Evolutionary conservation across 495 filamentous ascomycete species (phyloP), one percentile per base, ranked within the genome.

Genomic region (Penicillium silybi): DNA sequence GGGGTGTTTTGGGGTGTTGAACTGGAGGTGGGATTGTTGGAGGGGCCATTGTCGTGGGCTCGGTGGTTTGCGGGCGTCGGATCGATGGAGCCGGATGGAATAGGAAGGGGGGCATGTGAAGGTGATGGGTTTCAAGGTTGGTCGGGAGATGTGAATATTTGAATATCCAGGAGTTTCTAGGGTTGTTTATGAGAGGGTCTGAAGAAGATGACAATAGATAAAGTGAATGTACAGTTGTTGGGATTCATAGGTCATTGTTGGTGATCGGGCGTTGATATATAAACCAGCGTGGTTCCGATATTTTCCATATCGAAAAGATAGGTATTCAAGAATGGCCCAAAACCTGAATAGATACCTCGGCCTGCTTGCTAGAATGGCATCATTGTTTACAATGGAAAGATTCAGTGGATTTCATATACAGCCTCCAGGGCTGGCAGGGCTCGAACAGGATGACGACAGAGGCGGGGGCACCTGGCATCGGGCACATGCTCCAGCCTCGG

Each of bases 31-130:
- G 26, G 26, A 29, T 6, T 6, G 26, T 13, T 10, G 4, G 11
- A 13, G 13, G 29, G 29, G 29, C 10, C 29, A 32, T 32, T 32
- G 11, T 13, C 11, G 29, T 10, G 29, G 10, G 29, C 0, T 32
- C 11, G 29, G 29, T 32, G 29, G 17, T 20, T 41, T 22, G 29
- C 23, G 16, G 27, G 25, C 23, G 4, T 53, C 50, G 56, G 59
- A 32, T 48, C 20, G 35, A 50, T 16, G 42, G 52, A 45, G 52
- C 39, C 49, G 59, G 59, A 49, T 39, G 45, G 50, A 50, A 44
- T 46, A 55, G 52, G 60, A 59, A 59, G 38, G 50, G 48, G 40
- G 39, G 48, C 61, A 64, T 64, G 61, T 64, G 61, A 64, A 53
- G 41, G 29, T 32, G 29, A 32, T 23, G 22, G 22, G n/a, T n/a